Base-by-base conservation (phyloP, 164 flowering plant genomes). In the Umbilicus rupestris region DNA sequence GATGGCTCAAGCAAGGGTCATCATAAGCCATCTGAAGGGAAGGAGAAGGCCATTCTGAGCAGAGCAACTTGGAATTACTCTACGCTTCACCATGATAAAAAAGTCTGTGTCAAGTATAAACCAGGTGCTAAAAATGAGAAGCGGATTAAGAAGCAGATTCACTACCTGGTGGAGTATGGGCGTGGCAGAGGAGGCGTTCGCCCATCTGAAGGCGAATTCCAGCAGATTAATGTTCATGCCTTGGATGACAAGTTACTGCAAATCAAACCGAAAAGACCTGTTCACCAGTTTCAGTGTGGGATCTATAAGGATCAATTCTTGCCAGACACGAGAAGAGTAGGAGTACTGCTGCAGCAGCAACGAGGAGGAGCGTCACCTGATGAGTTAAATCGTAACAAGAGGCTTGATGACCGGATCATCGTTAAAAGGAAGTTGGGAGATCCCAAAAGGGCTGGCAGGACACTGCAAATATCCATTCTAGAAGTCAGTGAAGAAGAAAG, bases 401-500 rank as follows among this genome's bases (percentile, higher is more conserved):
- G 15, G 35, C 60, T 6, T 55, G 33, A 55, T 7, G 12, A 15
- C 19, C 60, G 16, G 16, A 55, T 12, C 7, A 15, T 55, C 29
- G 19, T 55, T 12, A 33, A 55, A 55, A 26, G 60, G 7, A 55
- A 55, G 33, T 11, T 52, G 29, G 29, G 29, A 24, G 16, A 24
- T 22, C 19, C 31, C 7, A 26, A 26, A 33, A 55, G 16, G 19
- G 12, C 14, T 55, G 60, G 33, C 33, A 55, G 19, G 60, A 55
- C 60, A 26, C 60, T 55, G 33, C 60, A 28, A n/a, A 55, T 55
- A 55, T 55, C 60, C 14, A 55, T 55, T 26, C 33, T 11, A 55
- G 60, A 55, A 26, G 60, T 1, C 33, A 28, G 28, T 28, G 60
- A 28, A 55, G 60, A 55, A 2, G 60, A 55, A 26, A 55, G 9